Evolutionary conservation across 805 yeast species (phyloP), one percentile per base, ranked within the genome.

Genomic region (Priceomyces melissophilus): DNA sequence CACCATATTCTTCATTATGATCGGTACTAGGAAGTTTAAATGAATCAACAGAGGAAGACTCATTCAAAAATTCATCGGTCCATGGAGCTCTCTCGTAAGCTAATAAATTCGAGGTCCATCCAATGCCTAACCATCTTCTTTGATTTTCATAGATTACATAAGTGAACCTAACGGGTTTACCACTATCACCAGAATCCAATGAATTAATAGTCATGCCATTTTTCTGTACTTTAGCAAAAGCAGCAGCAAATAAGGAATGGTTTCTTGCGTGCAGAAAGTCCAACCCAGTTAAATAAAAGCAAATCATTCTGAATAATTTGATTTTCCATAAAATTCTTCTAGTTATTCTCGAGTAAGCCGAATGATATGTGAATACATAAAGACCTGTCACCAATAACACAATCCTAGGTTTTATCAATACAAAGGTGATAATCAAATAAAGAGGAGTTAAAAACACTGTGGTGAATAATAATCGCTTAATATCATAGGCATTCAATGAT

Each of bases 61-160:
- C 96, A 61, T 90, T 91, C 47, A 89, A 69, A 56, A 89, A 90
- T 60, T 90, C 97, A 59, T 91, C 99, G 0, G 98, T 90, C 97
- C 98, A 91, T 3, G 98, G 84, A 0, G 96, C 82, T 57, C 99
- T 77, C 65, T 91, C 99, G 58, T 91, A 91, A 37, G 95, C 83
- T 46, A 93, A 73, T 58, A 93, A 72, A 56, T 89, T 89, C 11
- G 95, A 73, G 0, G 98, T 91, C 99, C 99, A 91, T 10, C 99
- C 99, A 52, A 91, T 87, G 10, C 97, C 98, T 30, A 91, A 72
- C 99, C 99, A 91, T 54, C 95, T 81, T 57, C 99, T 80, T 67
- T 91, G 98, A 60, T 91, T 91, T 60, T 91, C 99, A 61, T 82
- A 90, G 9, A 93, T 71, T 2, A 88, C 97, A 62, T 87, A 91